phyloP scores from a whole-genome alignment of 805 yeast genomes.

The Cyberlindnera maclurae region DNA sequence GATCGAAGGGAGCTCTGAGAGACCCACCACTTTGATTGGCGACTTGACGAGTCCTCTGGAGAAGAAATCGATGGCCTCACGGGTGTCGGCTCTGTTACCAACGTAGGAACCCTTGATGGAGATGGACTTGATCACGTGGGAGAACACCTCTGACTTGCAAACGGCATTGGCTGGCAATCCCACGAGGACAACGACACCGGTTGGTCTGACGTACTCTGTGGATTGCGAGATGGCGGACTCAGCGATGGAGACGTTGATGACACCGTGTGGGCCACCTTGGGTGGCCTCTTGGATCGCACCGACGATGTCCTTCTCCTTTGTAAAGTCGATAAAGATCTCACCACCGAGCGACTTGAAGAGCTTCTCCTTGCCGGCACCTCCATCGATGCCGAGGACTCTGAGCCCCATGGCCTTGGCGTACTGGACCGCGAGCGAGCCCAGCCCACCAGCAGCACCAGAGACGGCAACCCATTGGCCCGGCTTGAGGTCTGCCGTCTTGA shows the following conservation, averaged over 20 bases:
- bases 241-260: slow-evolving; percentile 68
- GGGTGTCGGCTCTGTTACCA: slow-evolving; percentile 83
- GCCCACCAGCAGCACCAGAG: slow-evolving; percentile 78
- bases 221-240: slow-evolving; percentile 60
- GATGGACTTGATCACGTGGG: slow-evolving; percentile 66
- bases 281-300: slow-evolving; percentile 50
- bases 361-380: slow-evolving; percentile 55
- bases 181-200: slow-evolving; percentile 66
- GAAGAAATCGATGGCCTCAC: slow-evolving; percentile 74
- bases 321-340: slow-evolving; percentile 56
- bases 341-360: slow-evolving; percentile 57
- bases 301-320: slow-evolving; percentile 45
- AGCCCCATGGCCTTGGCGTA: slow-evolving; percentile 74
- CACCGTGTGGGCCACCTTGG: slow-evolving; percentile 73
- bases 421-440: slow-evolving; percentile 68
- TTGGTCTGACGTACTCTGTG: slow-evolving; percentile 50
- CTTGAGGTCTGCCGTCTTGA: slow-evolving; percentile 64
- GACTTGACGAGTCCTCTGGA: slow-evolving; percentile 63
- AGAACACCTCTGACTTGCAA: slow-evolving; percentile 62
- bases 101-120: slow-evolving; percentile 77
- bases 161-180: slow-evolving; percentile 80
- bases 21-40: slow-evolving; percentile 69
- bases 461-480: slow-evolving; percentile 75
- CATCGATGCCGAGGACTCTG: slow-evolving; percentile 66
- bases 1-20: slow-evolving; percentile 61